Percentiles rank a stretch among this genome's conserved stretches.
These are phyloP conservation scores for Akebia trifoliata DNA, from an alignment of 164 flowering plant species.

Conservation along the genomic window DNA sequence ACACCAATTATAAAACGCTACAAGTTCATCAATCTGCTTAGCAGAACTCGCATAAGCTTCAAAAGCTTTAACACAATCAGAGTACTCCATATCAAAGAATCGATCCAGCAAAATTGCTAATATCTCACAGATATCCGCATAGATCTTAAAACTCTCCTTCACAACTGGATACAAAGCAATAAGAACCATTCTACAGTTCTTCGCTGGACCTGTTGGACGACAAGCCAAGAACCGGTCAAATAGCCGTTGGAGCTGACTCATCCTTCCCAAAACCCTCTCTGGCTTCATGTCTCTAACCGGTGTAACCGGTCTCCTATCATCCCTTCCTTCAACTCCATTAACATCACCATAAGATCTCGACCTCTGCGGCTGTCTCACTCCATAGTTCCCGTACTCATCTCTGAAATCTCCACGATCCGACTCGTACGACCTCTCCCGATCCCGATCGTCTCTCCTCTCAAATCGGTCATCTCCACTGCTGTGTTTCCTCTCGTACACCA, in stretches of 20 bases:
- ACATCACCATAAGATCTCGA: conserved; percentile 37
- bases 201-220: conserved; percentile 54
- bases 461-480: conserved; percentile 4
- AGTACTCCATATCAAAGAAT: conserved; percentile 61
- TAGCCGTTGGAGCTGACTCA: conserved; percentile 44
- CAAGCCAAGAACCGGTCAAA: conserved; percentile 63
- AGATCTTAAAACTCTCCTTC: conserved; percentile 68
- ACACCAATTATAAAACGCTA: conserved; percentile 62
- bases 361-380: conserved; percentile 13
- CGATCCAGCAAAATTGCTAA: conserved; percentile 44
- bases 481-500: conserved; percentile 36
- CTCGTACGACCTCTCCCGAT: conserved; percentile 13
- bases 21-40: conserved; percentile 74
- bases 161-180: conserved; percentile 52
- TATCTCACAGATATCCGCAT: conserved; percentile 53
- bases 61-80: conserved; percentile 51
- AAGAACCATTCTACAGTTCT: conserved; percentile 48
- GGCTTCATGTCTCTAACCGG: conserved; percentile 58
- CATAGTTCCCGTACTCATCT: conserved; percentile 21
- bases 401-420: conserved; percentile 28
- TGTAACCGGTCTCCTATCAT: conserved; percentile 24
- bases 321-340: conserved; percentile 23
- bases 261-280: conserved; percentile 48
- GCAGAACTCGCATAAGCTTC: conserved; percentile 58
- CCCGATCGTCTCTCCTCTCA: conserved; percentile 16